Base-by-base conservation (phyloP, 1,139 yeast species). In the Blastobotrys niveus region DNA sequence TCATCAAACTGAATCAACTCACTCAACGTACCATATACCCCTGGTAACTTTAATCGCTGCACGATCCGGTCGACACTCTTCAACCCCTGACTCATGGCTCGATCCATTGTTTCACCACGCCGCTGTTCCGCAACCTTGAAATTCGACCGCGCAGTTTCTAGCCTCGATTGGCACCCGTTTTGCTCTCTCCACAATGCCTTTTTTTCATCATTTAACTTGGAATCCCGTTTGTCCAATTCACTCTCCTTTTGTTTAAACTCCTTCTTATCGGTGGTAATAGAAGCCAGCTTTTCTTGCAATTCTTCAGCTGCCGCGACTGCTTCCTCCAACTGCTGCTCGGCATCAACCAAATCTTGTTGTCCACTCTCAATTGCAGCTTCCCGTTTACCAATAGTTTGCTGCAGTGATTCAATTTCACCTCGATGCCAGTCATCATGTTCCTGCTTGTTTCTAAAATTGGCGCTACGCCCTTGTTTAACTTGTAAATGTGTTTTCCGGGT, bases 1-100 rank as follows among this genome's bases (percentile, higher is more conserved):
- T 84, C 89, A 54, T 82, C 82, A 2, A 87, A 91, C 46, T 73
- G 73, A 48, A 91, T 82, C 30, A 91, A 67, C 52, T 88, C 95
- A 27, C 94, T 93, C 19, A 91, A 64, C 0, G 95, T 81, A 0
- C 98, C 98, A 63, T 76, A 80, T 3, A 87, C 93, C 6, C 82
- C 77, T 2, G 67, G 63, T 31, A 88, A 62, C 9, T 77, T 76
- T 40, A 84, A 64, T 12, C 53, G 47, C 45, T 71, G 72, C 0
- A 82, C 70, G 31, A 88, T 81, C 9, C 73, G 66, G 43, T 73
- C 74, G 2, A 87, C 86, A 2, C 87, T 78, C 26, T 73, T 73
- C 15, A 88, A 66, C 14, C 96, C 96, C 41, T 73, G 68, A 5
- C 85, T 76, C 54, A 72, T 53, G 84, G 74, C 65, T 77, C 89